Conservation (phyloP, 768 basidiomycete genomes). For the Lanmaoa rubissima region DNA sequence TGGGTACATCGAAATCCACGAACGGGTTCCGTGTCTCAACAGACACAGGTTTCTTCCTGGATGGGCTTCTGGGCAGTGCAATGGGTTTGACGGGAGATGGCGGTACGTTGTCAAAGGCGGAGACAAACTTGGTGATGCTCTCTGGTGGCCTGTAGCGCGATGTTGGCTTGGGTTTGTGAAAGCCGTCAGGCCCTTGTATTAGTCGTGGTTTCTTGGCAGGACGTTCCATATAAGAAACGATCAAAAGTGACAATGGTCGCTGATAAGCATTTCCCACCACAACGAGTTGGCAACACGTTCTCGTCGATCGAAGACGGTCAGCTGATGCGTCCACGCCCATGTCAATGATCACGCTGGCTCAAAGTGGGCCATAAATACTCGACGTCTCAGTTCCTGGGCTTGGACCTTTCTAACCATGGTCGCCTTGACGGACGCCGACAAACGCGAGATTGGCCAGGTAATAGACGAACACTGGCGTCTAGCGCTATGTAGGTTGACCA, state of each 20-base stretch:
- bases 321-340: not conserved
- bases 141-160: constrained; percentile 25
- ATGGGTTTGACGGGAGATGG: not conserved
- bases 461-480: no score
- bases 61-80: not conserved
- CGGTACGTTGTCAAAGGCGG: constrained; percentile 21
- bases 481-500: not conserved
- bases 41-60: constrained; percentile 6
- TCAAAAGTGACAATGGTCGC: not conserved
- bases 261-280: not conserved
- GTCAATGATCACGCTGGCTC: not conserved
- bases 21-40: constrained; percentile 22
- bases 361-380: not conserved
- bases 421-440: constrained; percentile 36
- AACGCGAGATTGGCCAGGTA: constrained; percentile 49
- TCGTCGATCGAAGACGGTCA: not conserved
- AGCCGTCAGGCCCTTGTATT: constrained; percentile 28
- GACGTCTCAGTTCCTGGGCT: not conserved
- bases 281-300: not conserved
- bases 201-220: constrained; percentile 15
- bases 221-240: constrained; percentile 6
- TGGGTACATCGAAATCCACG: constrained; percentile 5
- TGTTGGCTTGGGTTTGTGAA: constrained; percentile 21
- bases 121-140: constrained; percentile 29
- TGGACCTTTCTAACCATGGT: constrained; percentile 12